Percentiles rank a stretch among this genome's conserved stretches.
Evolutionary conservation across 805 yeast genomes (phyloP).

Genomic region (Starmerella powellii): DNA sequence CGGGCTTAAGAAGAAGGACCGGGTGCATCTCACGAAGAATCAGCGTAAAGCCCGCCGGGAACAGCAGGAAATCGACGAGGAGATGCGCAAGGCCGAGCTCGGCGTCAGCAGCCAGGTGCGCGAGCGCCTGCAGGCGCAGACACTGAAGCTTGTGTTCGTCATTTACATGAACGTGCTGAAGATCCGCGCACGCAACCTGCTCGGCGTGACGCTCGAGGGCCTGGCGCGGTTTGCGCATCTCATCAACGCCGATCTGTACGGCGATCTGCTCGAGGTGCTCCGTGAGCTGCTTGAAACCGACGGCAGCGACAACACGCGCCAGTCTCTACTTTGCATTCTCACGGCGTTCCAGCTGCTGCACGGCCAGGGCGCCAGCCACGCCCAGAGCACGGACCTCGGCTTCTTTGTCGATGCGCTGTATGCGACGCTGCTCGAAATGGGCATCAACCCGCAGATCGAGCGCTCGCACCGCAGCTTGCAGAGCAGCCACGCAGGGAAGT

Average conservation of each 20-base stretch:
- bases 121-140: constrained; percentile 72
- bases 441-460: constrained; percentile 74
- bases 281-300: constrained; percentile 58
- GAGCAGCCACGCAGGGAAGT: constrained; percentile 55
- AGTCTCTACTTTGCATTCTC: constrained; percentile 66
- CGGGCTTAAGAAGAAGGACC: constrained; percentile 68
- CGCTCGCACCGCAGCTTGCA: constrained; percentile 71
- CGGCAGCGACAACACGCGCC: constrained; percentile 44
- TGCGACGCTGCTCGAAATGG: constrained; percentile 49
- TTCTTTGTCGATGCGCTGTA: constrained; percentile 69
- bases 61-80: constrained; percentile 75
- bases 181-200: constrained; percentile 47
- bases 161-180: constrained; percentile 68
- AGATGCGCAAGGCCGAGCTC: constrained; percentile 74
- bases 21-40: constrained; percentile 83
- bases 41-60: constrained; percentile 83
- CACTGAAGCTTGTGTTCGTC: constrained; percentile 57
- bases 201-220: constrained; percentile 86
- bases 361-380: constrained; percentile 42
- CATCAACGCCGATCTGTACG: constrained; percentile 83
- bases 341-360: constrained; percentile 81
- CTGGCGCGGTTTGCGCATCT: constrained; percentile 79
- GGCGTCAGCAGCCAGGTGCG: constrained; percentile 80
- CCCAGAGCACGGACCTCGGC: constrained; percentile 67
- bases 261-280: constrained; percentile 82